phyloP scores from a whole-genome alignment of 192 early-diverging fungal genomes.

The Linnemannia elongata region DNA sequence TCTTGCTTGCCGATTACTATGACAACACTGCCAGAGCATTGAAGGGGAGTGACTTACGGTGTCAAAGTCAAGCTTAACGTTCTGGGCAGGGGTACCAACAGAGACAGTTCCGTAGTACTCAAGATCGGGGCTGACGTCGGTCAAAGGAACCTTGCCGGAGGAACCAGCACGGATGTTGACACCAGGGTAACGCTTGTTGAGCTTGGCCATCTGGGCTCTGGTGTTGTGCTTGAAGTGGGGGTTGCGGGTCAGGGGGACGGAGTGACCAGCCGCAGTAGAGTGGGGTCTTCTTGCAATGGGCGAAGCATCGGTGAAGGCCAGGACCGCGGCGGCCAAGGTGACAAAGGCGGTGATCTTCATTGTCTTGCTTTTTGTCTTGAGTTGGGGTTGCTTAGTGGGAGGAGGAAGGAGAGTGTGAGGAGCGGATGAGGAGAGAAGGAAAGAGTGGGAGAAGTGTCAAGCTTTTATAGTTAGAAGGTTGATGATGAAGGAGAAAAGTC shows the following conservation, averaged over 20 bases:
- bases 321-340: slow-evolving; percentile 29
- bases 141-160: slow-evolving; percentile 37
- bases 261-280: slow-evolving; percentile 12
- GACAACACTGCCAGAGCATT: background rate
- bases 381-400: background rate
- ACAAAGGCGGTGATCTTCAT: slow-evolving; percentile 36
- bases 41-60: slow-evolving; percentile 32
- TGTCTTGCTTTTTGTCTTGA: background rate
- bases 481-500: background rate
- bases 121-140: slow-evolving; percentile 55
- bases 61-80: slow-evolving; percentile 70
- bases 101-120: slow-evolving; percentile 75
- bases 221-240: slow-evolving; percentile 46
- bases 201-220: slow-evolving; percentile 34
- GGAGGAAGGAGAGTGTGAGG: background rate
- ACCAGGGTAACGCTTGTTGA: slow-evolving; percentile 31
- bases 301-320: slow-evolving; percentile 24
- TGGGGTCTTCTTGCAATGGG: slow-evolving; percentile 15
- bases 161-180: slow-evolving; percentile 17
- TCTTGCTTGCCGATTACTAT: background rate
- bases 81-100: slow-evolving; percentile 73
- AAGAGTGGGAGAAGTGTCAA: background rate
- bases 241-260: slow-evolving; percentile 35
- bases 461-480: background rate
- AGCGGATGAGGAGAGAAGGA: background rate